phyloP scores from a whole-genome alignment of 805 yeast genomes.

The Sporopachydermia quercuum region DNA sequence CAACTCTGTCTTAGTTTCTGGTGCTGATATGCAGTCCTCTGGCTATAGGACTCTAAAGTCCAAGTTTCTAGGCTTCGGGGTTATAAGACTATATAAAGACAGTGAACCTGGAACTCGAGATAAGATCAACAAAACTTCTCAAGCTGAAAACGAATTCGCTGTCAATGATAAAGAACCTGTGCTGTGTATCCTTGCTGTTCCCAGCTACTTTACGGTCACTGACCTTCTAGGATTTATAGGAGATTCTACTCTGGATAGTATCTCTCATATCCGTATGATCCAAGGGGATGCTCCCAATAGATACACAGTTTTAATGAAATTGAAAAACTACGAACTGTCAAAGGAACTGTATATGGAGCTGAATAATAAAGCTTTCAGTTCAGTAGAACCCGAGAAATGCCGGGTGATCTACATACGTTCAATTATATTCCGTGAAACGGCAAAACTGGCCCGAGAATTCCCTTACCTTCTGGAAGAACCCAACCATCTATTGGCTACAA shows the following conservation, averaged over 20 bases:
- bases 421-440: slow-evolving; percentile 27
- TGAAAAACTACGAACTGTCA: slow-evolving; percentile 39
- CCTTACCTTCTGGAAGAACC: slow-evolving; percentile 68
- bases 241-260: slow-evolving; percentile 32
- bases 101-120: slow-evolving; percentile 27
- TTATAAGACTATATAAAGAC: slow-evolving; percentile 50
- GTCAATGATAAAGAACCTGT: slow-evolving; percentile 25
- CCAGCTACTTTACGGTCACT: slow-evolving; percentile 74
- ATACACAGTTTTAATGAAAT: slow-evolving; percentile 67
- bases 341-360: slow-evolving; percentile 47
- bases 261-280: slow-evolving; percentile 61
- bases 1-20: slow-evolving; percentile 8
- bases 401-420: slow-evolving; percentile 59
- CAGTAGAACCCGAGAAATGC: slow-evolving; percentile 82
- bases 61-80: slow-evolving; percentile 55
- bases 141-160: slow-evolving; percentile 9
- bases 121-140: too few species aligned
- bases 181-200: slow-evolving; percentile 72
- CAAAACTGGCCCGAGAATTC: slow-evolving; percentile 21
- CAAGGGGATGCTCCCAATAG: slow-evolving; percentile 51
- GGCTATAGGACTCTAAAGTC: slow-evolving; percentile 37
- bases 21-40: background rate
- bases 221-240: slow-evolving; percentile 76
- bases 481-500: slow-evolving; percentile 8
- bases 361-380: slow-evolving; percentile 64